Evolutionary conservation across 75 land plant species (phyloP).

Genomic region (Cunninghamia lanceolata): DNA sequence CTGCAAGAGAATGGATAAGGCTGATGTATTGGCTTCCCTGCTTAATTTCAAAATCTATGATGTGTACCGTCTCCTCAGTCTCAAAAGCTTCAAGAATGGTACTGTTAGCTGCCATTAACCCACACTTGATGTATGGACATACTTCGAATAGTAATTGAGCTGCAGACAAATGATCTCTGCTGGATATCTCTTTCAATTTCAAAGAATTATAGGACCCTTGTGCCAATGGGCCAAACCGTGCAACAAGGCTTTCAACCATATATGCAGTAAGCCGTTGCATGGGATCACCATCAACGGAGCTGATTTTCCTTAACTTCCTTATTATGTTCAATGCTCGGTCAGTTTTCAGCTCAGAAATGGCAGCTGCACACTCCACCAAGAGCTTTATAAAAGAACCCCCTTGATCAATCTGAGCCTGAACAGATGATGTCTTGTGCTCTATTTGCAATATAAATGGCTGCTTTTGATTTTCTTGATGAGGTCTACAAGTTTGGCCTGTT

Average conservation of each 20-base stretch:
- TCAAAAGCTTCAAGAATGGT: constrained; percentile 62
- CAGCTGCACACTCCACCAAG: constrained; percentile 49
- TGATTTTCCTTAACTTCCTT: constrained; percentile 29
- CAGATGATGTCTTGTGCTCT: background rate
- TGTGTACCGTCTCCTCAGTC: constrained; percentile 40
- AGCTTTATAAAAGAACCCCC: constrained; percentile 20
- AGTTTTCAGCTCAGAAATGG: constrained; percentile 45
- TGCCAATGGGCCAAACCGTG: constrained; percentile 28
- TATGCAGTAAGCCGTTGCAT: constrained; percentile 61
- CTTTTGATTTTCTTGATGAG: constrained; percentile 7
- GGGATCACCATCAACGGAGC: constrained; percentile 43
- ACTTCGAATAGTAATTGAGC: constrained; percentile 54
- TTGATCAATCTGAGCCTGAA: background rate
- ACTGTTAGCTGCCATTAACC: constrained; percentile 60
- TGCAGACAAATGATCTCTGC: constrained; percentile 38
- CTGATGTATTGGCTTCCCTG: constrained; percentile 51
- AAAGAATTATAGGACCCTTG: background rate
- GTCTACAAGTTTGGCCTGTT: background rate
- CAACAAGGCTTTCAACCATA: constrained; percentile 45
- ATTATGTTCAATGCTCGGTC: constrained; percentile 32
- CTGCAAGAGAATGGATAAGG: constrained; percentile 51
- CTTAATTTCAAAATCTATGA: constrained; percentile 74
- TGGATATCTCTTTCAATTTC: constrained; percentile 19
- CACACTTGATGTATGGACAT: constrained; percentile 71
- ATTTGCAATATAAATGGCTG: background rate